A percentile compares a stretch with the other conserved stretches of the same genome.
Conservation (phyloP, 192 early-diverging fungal species). For the Cladochytrium replicatum region DNA sequence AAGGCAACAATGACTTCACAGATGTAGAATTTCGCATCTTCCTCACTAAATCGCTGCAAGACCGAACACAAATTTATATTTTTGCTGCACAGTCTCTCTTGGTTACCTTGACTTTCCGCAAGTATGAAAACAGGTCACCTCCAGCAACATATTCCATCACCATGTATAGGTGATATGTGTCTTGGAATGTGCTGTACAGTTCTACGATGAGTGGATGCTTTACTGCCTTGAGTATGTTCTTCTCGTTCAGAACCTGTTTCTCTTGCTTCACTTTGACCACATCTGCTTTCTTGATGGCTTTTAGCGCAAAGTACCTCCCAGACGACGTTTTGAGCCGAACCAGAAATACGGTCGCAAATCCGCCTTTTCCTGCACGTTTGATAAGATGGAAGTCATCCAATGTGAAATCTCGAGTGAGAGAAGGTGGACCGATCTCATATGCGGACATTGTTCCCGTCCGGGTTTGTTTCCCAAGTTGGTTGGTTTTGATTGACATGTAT, state of each 20-base stretch:
- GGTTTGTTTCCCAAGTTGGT: too few relatives aligned
- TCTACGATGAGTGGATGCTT: constrained; percentile 27
- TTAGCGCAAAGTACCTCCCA: constrained; percentile 32
- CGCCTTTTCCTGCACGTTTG: constrained; percentile 39
- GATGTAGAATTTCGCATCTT: constrained; percentile 56
- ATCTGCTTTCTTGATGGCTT: constrained; percentile 29
- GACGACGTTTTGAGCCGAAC: constrained; percentile 33
- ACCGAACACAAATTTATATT: constrained; percentile 5
- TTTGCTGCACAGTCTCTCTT: constrained; percentile 1
- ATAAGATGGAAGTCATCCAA: constrained; percentile 43
- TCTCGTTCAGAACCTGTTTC: constrained; percentile 32
- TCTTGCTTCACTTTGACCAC: constrained; percentile 28
- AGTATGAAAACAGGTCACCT: constrained; percentile 74
- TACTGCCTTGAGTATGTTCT: constrained; percentile 21
- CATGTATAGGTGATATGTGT: constrained; percentile 24
- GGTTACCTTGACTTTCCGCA: constrained; percentile 42
- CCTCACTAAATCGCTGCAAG: constrained; percentile 54
- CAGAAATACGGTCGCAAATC: constrained; percentile 43
- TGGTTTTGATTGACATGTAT: too few relatives aligned
- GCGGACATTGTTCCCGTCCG: constrained; percentile 22
- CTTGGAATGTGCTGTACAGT: constrained; percentile 26
- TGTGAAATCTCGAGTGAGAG: constrained; percentile 16
- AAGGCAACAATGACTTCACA: constrained; percentile 53
- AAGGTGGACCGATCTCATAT: constrained; percentile 31
- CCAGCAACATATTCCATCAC: constrained; percentile 30